Evolutionary conservation across 148 eudicot species (phyloP).

Genomic region (Chenopodium album): DNA sequence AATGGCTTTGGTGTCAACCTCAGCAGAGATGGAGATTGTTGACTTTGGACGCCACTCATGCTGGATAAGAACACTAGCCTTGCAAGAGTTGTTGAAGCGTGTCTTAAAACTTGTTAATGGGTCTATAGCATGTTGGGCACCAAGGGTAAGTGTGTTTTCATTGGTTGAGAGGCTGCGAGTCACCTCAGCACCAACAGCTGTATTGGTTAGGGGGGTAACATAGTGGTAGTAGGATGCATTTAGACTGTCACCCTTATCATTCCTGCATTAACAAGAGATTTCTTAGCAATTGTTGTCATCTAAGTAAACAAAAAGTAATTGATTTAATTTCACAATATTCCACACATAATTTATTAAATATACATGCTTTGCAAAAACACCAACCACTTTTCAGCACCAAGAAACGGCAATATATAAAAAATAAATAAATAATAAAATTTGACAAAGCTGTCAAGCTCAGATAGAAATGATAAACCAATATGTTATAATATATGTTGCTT

Average conservation of each 20-base stretch:
- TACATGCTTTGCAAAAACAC: too few relatives aligned
- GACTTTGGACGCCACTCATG: conserved; percentile 73
- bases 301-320: neutral
- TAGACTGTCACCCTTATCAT: conserved; percentile 57
- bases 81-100: conserved; percentile 54
- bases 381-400: too few relatives aligned
- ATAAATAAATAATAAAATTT: too few relatives aligned
- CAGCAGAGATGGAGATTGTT: conserved; percentile 55
- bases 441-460: too few relatives aligned
- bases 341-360: too few relatives aligned
- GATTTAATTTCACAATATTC: neutral
- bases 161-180: conserved; percentile 54
- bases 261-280: conserved; percentile 30
- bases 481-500: too few relatives aligned
- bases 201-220: conserved; percentile 44
- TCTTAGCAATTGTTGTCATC: neutral
- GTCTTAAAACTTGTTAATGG: conserved; percentile 57
- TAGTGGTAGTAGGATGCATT: conserved; percentile 63
- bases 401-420: too few relatives aligned
- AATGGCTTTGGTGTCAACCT: conserved; percentile 59
- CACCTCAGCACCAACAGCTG: conserved; percentile 70
- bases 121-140: conserved; percentile 51
- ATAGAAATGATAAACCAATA: too few relatives aligned
- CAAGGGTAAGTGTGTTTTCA: conserved; percentile 52
- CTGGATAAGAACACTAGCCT: conserved; percentile 53